A percentile compares a stretch with the other conserved stretches of the same genome.
Conservation (phyloP, 2,329 filamentous ascomycete genomes). For the Xylaria sp. region DNA sequence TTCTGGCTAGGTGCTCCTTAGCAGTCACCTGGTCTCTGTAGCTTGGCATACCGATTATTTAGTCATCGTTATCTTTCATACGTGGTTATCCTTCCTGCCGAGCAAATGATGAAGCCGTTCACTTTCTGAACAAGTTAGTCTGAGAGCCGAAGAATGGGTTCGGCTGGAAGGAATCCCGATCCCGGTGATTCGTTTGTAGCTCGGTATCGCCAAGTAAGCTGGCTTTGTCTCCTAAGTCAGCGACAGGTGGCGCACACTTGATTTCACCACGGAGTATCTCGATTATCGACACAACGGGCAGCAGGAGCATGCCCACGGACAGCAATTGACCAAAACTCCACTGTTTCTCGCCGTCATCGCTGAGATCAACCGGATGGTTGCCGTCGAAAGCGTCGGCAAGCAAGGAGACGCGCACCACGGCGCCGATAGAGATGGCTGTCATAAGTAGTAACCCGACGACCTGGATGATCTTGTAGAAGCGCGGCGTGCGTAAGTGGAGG, state of each 20-base stretch:
- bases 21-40: not conserved
- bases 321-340: conserved; percentile 71
- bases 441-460: conserved; percentile 60
- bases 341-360: conserved; percentile 58
- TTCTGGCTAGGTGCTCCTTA: not conserved
- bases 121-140: conserved; percentile 46
- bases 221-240: conserved; percentile 30
- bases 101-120: conserved; percentile 2
- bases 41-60: not conserved
- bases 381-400: conserved; percentile 65
- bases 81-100: not conserved
- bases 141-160: conserved; percentile 52
- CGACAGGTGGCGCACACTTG: conserved; percentile 39
- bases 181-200: conserved; percentile 32
- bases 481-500: conserved; percentile 60
- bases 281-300: conserved; percentile 64
- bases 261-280: conserved; percentile 61
- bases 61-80: not conserved
- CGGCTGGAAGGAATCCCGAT: conserved; percentile 48
- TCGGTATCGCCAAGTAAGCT: conserved; percentile 34
- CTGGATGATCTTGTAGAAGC: conserved; percentile 61
- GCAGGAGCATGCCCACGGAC: conserved; percentile 62
- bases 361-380: conserved; percentile 53
- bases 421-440: conserved; percentile 62
- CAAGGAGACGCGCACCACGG: conserved; percentile 61